Conservation (phyloP, 2,329 filamentous ascomycete species). For the Diaporthe nobilis region DNA sequence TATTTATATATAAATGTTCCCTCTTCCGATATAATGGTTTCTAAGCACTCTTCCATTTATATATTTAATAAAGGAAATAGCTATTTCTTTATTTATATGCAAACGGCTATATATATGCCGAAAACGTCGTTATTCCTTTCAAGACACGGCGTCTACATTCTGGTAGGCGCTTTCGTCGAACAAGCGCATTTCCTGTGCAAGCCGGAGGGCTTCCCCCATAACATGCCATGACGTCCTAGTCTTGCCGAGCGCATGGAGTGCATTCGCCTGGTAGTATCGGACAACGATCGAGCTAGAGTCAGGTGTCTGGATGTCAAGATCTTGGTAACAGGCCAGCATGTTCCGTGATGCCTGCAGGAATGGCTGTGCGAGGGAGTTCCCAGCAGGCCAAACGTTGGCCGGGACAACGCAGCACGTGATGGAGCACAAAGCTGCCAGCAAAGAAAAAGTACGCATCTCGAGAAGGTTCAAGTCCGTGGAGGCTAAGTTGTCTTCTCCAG, state of each 20-base stretch:
- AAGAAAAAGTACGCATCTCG: neutral
- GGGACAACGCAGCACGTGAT: neutral
- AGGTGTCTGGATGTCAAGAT: conserved; percentile 4
- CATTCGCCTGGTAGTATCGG: conserved; percentile 22
- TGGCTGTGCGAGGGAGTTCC: conserved; percentile 8
- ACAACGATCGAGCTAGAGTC: conserved; percentile 1
- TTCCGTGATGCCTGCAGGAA: conserved; percentile 13
- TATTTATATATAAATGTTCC: too few species aligned
- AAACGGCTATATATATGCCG: too few species aligned
- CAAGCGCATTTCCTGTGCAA: conserved; percentile 6
- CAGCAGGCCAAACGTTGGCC: neutral
- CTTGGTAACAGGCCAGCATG: conserved; percentile 17
- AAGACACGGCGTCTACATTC: neutral
- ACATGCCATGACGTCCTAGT: conserved; percentile 10
- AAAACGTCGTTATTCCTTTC: too few species aligned
- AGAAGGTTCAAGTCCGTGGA: neutral
- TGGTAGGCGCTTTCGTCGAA: conserved; percentile 8
- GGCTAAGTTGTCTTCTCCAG: neutral
- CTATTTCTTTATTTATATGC: too few species aligned
- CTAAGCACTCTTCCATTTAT: too few species aligned
- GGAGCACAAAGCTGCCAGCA: conserved; percentile 2
- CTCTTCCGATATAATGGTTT: too few species aligned
- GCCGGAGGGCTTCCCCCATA: neutral
- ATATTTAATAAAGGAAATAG: too few species aligned
- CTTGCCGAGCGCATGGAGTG: conserved; percentile 7